Conservation (phyloP, 495 filamentous ascomycete genomes). For the Saxispiralis lemnorum region DNA sequence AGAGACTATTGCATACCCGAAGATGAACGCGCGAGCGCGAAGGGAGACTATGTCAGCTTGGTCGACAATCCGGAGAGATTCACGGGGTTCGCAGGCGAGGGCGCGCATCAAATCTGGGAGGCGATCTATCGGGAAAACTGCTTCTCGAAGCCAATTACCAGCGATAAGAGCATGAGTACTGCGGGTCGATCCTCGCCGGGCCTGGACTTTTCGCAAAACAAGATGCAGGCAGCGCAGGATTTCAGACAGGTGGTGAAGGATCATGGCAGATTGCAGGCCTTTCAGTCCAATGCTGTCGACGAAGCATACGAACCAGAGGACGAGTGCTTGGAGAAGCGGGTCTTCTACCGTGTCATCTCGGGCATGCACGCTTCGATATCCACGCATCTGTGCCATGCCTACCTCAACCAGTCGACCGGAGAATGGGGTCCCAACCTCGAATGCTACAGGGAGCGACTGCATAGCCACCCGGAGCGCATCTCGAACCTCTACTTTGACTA, state of each 20-base stretch:
- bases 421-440: conserved; percentile 81
- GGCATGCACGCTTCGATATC: conserved; percentile 97
- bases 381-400: conserved; percentile 90
- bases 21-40: conserved; percentile 67
- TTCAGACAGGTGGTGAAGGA: conserved; percentile 67
- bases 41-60: conserved; percentile 91
- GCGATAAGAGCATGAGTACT: not conserved
- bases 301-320: conserved; percentile 53
- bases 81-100: conserved; percentile 75
- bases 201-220: conserved; percentile 16
- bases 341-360: conserved; percentile 84
- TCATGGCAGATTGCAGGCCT: conserved; percentile 46
- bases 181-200: conserved; percentile 9
- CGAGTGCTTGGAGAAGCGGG: conserved; percentile 89
- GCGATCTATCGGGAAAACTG: conserved; percentile 96
- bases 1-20: conserved; percentile 94
- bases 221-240: conserved; percentile 54
- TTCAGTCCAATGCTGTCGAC: conserved; percentile 19
- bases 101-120: conserved; percentile 80
- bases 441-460: conserved; percentile 75
- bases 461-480: conserved; percentile 71
- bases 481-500: conserved; percentile 99
- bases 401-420: conserved; percentile 86
- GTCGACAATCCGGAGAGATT: conserved; percentile 89
- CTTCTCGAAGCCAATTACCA: conserved; percentile 48